Conservation (phyloP, 805 yeast species). For the Schwanniomyces sp. region DNA sequence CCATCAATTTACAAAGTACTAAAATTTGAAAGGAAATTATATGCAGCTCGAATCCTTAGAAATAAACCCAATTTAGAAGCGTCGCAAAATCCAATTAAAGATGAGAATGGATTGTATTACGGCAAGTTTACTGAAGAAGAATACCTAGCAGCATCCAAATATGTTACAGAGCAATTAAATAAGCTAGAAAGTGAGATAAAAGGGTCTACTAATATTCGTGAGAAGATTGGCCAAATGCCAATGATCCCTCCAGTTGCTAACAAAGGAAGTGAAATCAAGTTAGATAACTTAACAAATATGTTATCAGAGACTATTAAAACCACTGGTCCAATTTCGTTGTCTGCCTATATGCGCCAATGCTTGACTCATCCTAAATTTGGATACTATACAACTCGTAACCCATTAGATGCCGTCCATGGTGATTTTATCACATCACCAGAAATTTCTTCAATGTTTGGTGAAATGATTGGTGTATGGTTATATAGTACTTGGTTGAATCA, state of each 20-base stretch:
- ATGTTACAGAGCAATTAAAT: slow-evolving; percentile 28
- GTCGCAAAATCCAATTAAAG: slow-evolving; percentile 1
- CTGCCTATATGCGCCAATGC: slow-evolving; percentile 79
- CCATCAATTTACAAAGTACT: neutral
- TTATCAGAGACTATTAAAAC: slow-evolving; percentile 54
- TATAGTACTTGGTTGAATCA: slow-evolving; percentile 59
- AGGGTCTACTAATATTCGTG: slow-evolving; percentile 34
- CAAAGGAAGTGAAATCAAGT: slow-evolving; percentile 10
- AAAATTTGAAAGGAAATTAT: neutral
- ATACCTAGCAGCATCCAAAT: slow-evolving; percentile 37
- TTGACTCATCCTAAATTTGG: slow-evolving; percentile 76
- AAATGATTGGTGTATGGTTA: slow-evolving; percentile 76
- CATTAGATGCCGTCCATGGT: slow-evolving; percentile 59
- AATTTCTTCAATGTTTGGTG: slow-evolving; percentile 85
- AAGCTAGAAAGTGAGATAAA: slow-evolving; percentile 36
- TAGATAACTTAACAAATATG: slow-evolving; percentile 32
- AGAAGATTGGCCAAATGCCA: slow-evolving; percentile 34
- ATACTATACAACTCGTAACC: slow-evolving; percentile 76
- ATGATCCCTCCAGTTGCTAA: slow-evolving; percentile 30
- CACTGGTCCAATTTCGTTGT: slow-evolving; percentile 74
- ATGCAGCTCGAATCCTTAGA: neutral
- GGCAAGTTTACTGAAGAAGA: slow-evolving; percentile 39
- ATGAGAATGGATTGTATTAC: slow-evolving; percentile 29
- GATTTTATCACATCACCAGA: slow-evolving; percentile 88
- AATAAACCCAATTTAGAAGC: slow-evolving; percentile 1